A percentile compares a stretch with the other conserved stretches of the same genome.
phyloP scores from a whole-genome alignment of 1,139 yeast species.

The Candida pseudocylindracea region DNA sequence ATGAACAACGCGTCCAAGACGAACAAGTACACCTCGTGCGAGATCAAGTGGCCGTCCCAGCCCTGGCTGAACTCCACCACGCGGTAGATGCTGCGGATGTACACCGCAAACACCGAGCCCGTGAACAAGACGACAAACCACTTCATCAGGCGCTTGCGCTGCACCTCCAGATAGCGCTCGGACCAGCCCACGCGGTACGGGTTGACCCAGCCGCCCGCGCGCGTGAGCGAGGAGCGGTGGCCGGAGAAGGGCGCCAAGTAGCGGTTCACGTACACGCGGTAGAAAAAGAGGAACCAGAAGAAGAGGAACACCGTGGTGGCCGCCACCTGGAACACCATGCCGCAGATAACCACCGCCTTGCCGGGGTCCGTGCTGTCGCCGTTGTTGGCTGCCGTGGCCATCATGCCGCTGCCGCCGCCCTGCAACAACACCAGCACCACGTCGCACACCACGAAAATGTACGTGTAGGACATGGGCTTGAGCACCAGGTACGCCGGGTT shows the following conservation, averaged over 20 bases:
- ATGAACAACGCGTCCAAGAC: constrained; percentile 63
- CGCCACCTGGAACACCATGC: constrained; percentile 57
- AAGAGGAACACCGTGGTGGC: constrained; percentile 44
- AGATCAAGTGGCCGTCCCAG: constrained; percentile 47
- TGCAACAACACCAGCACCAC: constrained; percentile 50
- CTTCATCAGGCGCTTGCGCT: constrained; percentile 17
- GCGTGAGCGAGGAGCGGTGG: constrained; percentile 5
- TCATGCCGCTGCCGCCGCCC: constrained; percentile 68
- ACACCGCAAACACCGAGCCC: constrained; percentile 31
- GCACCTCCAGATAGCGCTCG: constrained; percentile 12
- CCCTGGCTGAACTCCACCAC: constrained; percentile 65
- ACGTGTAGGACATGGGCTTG: constrained; percentile 57
- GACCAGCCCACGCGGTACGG: constrained; percentile 12
- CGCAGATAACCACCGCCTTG: constrained; percentile 60
- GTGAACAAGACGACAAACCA: constrained; percentile 30
- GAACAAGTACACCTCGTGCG: constrained; percentile 53
- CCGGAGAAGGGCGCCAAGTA: neutral
- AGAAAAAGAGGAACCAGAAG: constrained; percentile 32
- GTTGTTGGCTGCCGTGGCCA: constrained; percentile 48
- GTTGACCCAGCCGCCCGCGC: constrained; percentile 11
- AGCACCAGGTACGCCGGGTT: constrained; percentile 40
- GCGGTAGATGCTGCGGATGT: constrained; percentile 60
- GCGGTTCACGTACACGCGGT: constrained; percentile 15
- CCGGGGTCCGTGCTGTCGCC: constrained; percentile 24
- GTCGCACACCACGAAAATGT: constrained; percentile 46